These are phyloP conservation scores for Debaryomycetaceae sp. DNA, from an alignment of 1,139 yeast species.

Conservation along the genomic window DNA sequence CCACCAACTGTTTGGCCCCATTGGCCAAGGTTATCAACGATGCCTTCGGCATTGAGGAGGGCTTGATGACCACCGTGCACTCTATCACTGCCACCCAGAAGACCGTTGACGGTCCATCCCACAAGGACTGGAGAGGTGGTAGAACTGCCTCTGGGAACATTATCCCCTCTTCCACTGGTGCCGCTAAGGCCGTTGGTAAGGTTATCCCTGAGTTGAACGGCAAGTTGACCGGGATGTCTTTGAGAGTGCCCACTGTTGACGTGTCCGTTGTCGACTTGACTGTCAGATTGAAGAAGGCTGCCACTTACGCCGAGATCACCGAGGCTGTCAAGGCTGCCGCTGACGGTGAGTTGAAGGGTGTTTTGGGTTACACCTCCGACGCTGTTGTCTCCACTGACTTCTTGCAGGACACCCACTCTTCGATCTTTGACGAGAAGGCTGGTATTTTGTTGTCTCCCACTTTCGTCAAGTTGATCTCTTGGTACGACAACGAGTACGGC, in stretches of 20 bases:
- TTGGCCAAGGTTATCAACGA: slow-evolving; percentile 81
- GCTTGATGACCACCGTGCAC: slow-evolving; percentile 89
- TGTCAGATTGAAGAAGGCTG: slow-evolving; percentile 58
- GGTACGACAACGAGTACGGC: slow-evolving; percentile 92
- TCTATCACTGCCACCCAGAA: slow-evolving; percentile 88
- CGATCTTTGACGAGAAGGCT: slow-evolving; percentile 81
- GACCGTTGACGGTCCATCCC: slow-evolving; percentile 89
- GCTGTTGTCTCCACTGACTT: slow-evolving; percentile 85
- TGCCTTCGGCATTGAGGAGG: slow-evolving; percentile 77
- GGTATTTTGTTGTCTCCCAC: slow-evolving; percentile 79
- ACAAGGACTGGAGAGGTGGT: slow-evolving; percentile 95
- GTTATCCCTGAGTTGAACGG: slow-evolving; percentile 86
- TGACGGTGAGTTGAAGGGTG: slow-evolving; percentile 68
- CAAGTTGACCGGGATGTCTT: slow-evolving; percentile 84
- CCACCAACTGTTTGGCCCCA: slow-evolving; percentile 89
- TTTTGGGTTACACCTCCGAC: slow-evolving; percentile 80
- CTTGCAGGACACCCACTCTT: slow-evolving; percentile 72
- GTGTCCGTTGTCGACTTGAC: slow-evolving; percentile 60
- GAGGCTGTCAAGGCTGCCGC: slow-evolving; percentile 67
- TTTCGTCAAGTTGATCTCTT: slow-evolving; percentile 80
- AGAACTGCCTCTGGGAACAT: slow-evolving; percentile 89
- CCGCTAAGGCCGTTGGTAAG: slow-evolving; percentile 91
- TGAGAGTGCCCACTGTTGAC: slow-evolving; percentile 85
- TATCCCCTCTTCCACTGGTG: slow-evolving; percentile 88
- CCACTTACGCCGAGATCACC: slow-evolving; percentile 74